Base-by-base conservation (phyloP, 192 early-diverging fungal species). In the Coemansia nantahalensis region DNA sequence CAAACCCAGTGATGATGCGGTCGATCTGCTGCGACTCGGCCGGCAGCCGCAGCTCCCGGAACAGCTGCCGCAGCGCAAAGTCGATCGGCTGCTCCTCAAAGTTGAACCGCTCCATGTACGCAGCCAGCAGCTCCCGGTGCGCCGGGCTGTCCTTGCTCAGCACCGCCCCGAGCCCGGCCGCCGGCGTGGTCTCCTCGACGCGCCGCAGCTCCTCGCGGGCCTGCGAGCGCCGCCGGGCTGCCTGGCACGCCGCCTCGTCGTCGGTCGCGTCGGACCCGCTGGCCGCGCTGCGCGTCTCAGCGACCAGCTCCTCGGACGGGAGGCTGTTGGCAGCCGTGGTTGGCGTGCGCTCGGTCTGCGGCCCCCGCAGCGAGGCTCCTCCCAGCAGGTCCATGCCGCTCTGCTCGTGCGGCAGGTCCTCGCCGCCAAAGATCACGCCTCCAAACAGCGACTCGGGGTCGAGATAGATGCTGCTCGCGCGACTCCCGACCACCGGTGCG, bases 1-100 rank as follows among this genome's bases (percentile, higher is more conserved):
- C 84, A 78, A 92, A 92, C 11, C 83, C 72, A 19, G 80, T 81
- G 46, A 92, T 76, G 23, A 87, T 81, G 18, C 87, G 80, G 64
- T 92, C 90, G 51, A 92, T 92, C 64, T 92, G 86, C 71, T 90
- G 88, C 35, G 83, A 77, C 74, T 92, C 90, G 39, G 84, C 82
- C 8, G 90, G 90, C 35, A 92, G 77, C 37, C 82, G 78, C 37
- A 89, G 81, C 62, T 84, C 78, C 35, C 82, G 76, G 42, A 92
- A 71, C 35, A 91, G 78, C 70, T 83, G 84, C 48, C 89, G 71
- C 41, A 87, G 72, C 6, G 85, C 83, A 39, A 85, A 62, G 60
- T 87, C 85, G 19, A 87, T 68, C 2, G 85, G 81, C 62, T 82
- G 78, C 17, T 81, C 65, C 39, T 58, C 45, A 65, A 87, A 87